Evolutionary conservation across 2,329 filamentous ascomycete species (phyloP), one percentile per base, ranked within the genome.

Genomic region (Alternaria dauci): DNA sequence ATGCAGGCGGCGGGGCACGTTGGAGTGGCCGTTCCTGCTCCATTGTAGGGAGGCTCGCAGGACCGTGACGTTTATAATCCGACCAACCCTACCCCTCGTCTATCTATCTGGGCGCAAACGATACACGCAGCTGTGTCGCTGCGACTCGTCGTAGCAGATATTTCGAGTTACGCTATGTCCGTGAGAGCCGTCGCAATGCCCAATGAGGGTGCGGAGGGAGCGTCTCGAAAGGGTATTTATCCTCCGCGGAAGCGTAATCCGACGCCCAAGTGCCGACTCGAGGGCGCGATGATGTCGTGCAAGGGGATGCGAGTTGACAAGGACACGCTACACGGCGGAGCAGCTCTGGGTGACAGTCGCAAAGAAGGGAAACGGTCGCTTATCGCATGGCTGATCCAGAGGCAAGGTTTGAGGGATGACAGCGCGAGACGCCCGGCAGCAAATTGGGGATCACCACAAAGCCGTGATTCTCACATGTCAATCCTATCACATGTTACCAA

Each of bases 1-100:
- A 82, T 28, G 80, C 77, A 39, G 81, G 81, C 65, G 81, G 81
- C 32, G 80, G 79, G 59, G 78, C 78, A 65, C 71, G 74, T 64
- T 80, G 71, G 34, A 71, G 58, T 55, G 73, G 67, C 42, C 68
- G 68, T 58, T 77, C 70, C 56, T 74, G 70, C 61, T 77, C 69
- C 74, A 74, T 76, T 54, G 59, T 65, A 55, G 52, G 8, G 28
- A 28, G 43, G 23, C 32, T 38, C 11, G 28, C 14, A 18, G 43
- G n/a, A 53, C 26, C 25, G 52, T 55, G 62, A 47, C 26, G 54
- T 25, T 36, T 32, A 23, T 16, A 46, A 50, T 48, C 41, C 20
- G 39, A 51, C 60, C 59, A 32, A 42, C 57, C 9, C 38, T 59
- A 54, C 58, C 66, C 63, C 65, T 63, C 61, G 54, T 56, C 47